Evolutionary conservation across 1,284 basidiomycete species (phyloP).

Genomic region (Melampsora occidentalis): DNA sequence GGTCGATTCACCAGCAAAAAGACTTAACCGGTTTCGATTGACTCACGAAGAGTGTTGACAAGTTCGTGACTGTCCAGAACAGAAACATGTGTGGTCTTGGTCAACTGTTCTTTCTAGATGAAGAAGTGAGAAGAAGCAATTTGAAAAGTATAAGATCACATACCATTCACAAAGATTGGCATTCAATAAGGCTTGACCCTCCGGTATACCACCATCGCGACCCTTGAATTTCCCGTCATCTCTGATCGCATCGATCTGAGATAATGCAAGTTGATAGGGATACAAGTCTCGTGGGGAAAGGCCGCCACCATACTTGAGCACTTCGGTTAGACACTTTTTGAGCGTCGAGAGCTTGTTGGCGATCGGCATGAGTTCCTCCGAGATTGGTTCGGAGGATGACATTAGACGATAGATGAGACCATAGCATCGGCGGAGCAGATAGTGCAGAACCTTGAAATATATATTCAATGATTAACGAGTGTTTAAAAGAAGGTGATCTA

Average conservation of each 20-base stretch:
- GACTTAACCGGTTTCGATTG: conserved; percentile 30
- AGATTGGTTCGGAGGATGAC: conserved; percentile 98
- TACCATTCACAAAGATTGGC: conserved; percentile 88
- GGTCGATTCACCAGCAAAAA: neutral
- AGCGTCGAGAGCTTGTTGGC: conserved; percentile 85
- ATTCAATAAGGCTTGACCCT: conserved; percentile 94
- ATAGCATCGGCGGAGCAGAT: conserved; percentile 89
- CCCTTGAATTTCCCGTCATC: conserved; percentile 91
- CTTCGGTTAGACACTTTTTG: conserved; percentile 95
- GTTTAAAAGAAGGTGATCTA: neutral
- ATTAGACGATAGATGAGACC: conserved; percentile 91
- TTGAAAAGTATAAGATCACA: conserved; percentile 45
- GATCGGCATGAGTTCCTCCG: conserved; percentile 93
- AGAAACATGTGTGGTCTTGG: neutral
- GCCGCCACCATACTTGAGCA: conserved; percentile 91
- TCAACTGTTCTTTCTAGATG: neutral
- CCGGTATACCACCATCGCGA: conserved; percentile 72
- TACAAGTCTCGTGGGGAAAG: conserved; percentile 94
- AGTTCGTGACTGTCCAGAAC: conserved; percentile 29
- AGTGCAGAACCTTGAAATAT: conserved; percentile 73
- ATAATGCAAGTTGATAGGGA: conserved; percentile 72
- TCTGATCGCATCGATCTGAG: conserved; percentile 90
- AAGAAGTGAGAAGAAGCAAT: neutral
- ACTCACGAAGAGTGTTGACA: conserved; percentile 37
- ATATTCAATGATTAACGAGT: neutral